Evolutionary conservation across 176 grass and related monocot genomes (phyloP).

Genomic region (Metroxylon sagu): DNA sequence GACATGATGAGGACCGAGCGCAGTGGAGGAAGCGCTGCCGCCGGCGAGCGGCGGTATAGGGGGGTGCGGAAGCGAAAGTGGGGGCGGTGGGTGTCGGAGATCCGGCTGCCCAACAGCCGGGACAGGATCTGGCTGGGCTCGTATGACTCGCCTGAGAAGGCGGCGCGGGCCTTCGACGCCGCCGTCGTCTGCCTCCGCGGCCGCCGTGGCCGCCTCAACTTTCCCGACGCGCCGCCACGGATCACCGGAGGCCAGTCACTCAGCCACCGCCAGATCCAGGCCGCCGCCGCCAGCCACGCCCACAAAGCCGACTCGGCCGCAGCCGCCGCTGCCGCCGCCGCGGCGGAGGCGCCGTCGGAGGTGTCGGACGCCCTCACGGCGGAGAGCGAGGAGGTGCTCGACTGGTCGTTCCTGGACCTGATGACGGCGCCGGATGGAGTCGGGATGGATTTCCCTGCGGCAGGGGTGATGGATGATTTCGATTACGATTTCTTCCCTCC

Average conservation of each 20-base stretch:
- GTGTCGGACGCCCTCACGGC: not conserved
- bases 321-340: not conserved
- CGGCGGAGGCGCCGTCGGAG: not conserved
- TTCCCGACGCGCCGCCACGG: not conserved
- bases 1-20: not conserved
- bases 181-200: constrained; percentile 3
- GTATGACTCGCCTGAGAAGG: constrained; percentile 3
- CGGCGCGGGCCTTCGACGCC: constrained; percentile 1
- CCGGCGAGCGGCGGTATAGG: not conserved
- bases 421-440: not conserved
- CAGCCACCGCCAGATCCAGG: not conserved
- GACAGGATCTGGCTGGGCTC: constrained; percentile 6
- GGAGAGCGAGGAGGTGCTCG: not conserved
- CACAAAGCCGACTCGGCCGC: no score
- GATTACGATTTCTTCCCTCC: not conserved
- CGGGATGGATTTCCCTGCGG: not conserved
- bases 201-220: constrained; percentile 3
- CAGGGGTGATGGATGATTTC: not conserved
- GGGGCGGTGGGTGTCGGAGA: constrained; percentile 5
- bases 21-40: not conserved
- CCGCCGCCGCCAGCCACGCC: not conserved
- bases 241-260: not conserved
- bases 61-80: constrained; percentile 4
- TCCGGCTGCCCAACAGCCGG: constrained; percentile 5
- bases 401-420: constrained; percentile 6